Conservation (phyloP, 1,284 basidiomycete species). For the Apiotrichum montevideense region DNA sequence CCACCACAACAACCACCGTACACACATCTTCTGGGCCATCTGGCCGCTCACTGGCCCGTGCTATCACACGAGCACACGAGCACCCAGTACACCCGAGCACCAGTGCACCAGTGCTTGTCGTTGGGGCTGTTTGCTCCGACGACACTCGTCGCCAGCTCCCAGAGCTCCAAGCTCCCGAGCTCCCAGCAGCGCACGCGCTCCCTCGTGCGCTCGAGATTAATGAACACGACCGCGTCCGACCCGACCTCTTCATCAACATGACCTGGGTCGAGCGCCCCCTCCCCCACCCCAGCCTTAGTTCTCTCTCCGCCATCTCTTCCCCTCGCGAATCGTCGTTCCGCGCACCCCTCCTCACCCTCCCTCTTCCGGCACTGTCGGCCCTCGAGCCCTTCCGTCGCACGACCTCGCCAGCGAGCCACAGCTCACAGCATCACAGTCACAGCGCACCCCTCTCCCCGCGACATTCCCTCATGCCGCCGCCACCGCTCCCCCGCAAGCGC, state of each 20-base stretch:
- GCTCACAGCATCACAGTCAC: too few species aligned
- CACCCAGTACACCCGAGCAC: too few species aligned
- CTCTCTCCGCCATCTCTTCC: neutral
- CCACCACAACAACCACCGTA: neutral
- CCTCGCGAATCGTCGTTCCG: neutral
- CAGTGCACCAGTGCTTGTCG: too few species aligned
- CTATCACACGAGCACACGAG: too few species aligned
- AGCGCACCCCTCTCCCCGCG: too few species aligned
- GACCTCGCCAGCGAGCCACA: too few species aligned
- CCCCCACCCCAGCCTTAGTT: neutral
- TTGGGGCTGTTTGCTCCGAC: too few species aligned
- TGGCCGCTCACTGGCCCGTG: neutral
- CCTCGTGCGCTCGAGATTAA: too few species aligned
- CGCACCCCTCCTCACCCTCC: neutral
- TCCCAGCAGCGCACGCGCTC: neutral
- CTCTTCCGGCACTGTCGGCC: too few species aligned
- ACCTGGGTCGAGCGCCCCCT: neutral
- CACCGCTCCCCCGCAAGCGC: constrained; percentile 22
- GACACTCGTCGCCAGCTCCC: too few species aligned
- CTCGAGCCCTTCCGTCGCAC: too few species aligned
- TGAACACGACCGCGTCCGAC: too few species aligned
- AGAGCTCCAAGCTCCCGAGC: neutral
- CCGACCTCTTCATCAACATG: neutral
- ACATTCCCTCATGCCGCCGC: constrained; percentile 16
- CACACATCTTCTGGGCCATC: neutral